Evolutionary conservation across 1,139 yeast species (phyloP).

Genomic region (Candida tetrigidarum): DNA sequence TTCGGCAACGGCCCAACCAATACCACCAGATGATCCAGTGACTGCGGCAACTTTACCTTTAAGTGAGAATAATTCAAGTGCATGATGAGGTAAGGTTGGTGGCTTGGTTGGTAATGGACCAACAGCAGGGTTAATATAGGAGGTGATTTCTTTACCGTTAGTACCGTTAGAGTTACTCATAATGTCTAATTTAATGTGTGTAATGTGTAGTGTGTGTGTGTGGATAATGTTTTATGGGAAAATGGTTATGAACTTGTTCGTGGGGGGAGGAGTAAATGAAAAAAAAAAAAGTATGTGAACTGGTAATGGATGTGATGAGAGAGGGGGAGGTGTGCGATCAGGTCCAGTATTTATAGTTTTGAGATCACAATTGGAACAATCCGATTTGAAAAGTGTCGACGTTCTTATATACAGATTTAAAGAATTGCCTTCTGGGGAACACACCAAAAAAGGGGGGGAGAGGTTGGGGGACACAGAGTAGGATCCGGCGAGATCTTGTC

Average conservation of each 20-base stretch:
- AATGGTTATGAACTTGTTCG: too few relatives aligned
- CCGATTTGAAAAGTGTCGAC: too few relatives aligned
- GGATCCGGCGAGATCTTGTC: too few relatives aligned
- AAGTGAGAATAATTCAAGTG: slow-evolving; percentile 60
- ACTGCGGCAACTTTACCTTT: slow-evolving; percentile 89
- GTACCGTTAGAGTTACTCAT: background rate
- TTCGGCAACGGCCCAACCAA: slow-evolving; percentile 83
- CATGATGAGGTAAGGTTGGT: slow-evolving; percentile 33
- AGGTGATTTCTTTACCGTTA: slow-evolving; percentile 13
- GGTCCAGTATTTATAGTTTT: too few relatives aligned
- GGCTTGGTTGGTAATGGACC: slow-evolving; percentile 34
- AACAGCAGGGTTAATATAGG: slow-evolving; percentile 28
- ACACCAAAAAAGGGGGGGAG: too few relatives aligned
- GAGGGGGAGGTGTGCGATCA: background rate
- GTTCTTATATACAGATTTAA: too few relatives aligned
- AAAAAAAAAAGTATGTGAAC: background rate
- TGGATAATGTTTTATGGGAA: too few relatives aligned
- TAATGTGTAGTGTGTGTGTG: background rate
- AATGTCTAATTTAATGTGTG: background rate
- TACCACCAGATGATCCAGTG: slow-evolving; percentile 88
- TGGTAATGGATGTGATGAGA: background rate
- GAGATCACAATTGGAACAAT: too few relatives aligned
- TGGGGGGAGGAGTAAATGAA: background rate
- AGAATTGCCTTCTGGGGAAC: too few relatives aligned
- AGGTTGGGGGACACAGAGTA: too few relatives aligned